phyloP scores from a whole-genome alignment of 257 asterid genomes.

The Capsicum pubescens region DNA sequence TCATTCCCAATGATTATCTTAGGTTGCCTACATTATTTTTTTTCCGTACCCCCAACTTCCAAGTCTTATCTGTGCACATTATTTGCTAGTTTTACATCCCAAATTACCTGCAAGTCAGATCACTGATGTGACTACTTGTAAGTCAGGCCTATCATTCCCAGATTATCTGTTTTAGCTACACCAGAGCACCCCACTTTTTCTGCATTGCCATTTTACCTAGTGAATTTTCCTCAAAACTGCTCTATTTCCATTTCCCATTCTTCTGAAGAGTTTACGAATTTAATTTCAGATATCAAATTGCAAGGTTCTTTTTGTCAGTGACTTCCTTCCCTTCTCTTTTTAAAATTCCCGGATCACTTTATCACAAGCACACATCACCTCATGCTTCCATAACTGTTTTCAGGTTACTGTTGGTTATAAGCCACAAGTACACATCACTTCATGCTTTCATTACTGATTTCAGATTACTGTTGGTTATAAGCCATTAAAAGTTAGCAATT shows the following conservation, averaged over 20 bases:
- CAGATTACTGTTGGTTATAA: conserved; percentile 7
- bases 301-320: not conserved
- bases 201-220: not conserved
- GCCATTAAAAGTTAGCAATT: conserved; percentile 15
- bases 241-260: conserved; percentile 4
- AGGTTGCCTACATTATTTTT: not conserved
- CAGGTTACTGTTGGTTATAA: conserved; percentile 11
- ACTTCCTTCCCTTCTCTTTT: not conserved
- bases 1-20: not conserved
- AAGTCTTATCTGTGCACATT: not conserved
- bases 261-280: not conserved
- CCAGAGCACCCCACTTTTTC: not conserved
- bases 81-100: conserved; percentile 19
- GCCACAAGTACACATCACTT: not conserved
- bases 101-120: not conserved
- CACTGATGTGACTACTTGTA: not conserved
- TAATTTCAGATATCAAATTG: not conserved
- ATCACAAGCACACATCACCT: not conserved
- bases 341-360: not conserved
- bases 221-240: not conserved
- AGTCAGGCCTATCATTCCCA: not conserved
- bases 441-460: not conserved
- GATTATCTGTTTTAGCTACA: not conserved
- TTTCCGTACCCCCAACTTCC: not conserved
- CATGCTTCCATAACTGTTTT: not conserved